Base-by-base conservation (phyloP, 2,329 filamentous ascomycete genomes). In the Amylocarpus encephaloides region DNA sequence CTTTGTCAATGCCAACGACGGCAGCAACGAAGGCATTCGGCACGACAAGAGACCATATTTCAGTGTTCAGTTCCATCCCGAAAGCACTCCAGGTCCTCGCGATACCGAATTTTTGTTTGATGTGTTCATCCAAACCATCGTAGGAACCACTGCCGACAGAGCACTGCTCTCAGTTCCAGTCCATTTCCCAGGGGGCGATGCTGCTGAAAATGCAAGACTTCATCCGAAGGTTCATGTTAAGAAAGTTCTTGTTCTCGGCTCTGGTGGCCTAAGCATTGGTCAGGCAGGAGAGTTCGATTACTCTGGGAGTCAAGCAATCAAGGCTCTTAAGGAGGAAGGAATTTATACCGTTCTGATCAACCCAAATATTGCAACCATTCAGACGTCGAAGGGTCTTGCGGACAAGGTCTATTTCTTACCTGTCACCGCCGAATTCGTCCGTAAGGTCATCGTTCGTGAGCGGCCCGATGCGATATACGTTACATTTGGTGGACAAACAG, bases 401-500 rank as follows among this genome's bases (percentile, higher is more conserved):
- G 93, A 98, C 71, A 97, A 97, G 76, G 93, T 98, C 46, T 98
- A 97, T 73, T 98, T 97, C 77, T 76, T 97, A 39, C 93, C 93
- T 1, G 93, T 98, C 67, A 97, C 91, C 54, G 87, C 92, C 51
- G 92, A 97, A 48, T 97, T 96, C 60, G 93, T 98, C 39, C 88
- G 92, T 67, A 97, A 97, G 73, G 91, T 98, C 67, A 97, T 98
- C 66, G 78, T 89, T 67, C 86, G 95, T 64, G 93, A 98, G 73
- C 83, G 85, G 29, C 93, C 93, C 0, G 93, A 98, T 73, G 89
- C 90, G 51, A 97, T 98, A 62, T 98, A 97, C 68, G 88, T 91
- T 61, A 97, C 93, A 2, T 98, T 98, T 60, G 93, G 93, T 76
- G 93, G 93, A 12, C 93, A 98, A 71, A 98, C 93, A 30, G 93